These are phyloP conservation scores for Setaria viridis DNA, from an alignment of 202 grass and related monocot species.

Conservation along the genomic window DNA sequence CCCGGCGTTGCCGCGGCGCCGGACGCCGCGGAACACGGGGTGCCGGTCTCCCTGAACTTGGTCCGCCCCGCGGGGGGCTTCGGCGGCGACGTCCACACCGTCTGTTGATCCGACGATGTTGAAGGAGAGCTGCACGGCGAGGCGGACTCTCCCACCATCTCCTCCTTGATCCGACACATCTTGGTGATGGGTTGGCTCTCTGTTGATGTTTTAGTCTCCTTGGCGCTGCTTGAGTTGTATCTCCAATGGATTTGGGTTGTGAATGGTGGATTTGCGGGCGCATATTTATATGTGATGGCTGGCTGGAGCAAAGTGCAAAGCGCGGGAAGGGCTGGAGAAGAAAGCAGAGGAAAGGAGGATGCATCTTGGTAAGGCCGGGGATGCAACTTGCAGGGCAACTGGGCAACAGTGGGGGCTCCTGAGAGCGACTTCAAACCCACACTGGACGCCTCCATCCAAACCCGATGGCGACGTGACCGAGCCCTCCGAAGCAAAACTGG, in stretches of 20 bases:
- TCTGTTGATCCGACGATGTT: conserved; percentile 16
- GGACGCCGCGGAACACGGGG: conserved; percentile 82
- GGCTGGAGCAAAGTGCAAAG: background rate
- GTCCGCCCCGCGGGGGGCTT: conserved; percentile 60
- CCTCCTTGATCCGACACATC: conserved; percentile 54
- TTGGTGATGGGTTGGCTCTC: background rate
- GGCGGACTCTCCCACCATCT: conserved; percentile 39
- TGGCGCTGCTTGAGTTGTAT: background rate
- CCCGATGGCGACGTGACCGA: too few relatives aligned
- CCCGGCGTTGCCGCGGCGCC: conserved; percentile 59
- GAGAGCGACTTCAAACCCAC: too few relatives aligned
- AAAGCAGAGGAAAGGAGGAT: background rate
- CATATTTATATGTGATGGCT: conserved; percentile 46
- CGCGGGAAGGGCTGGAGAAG: background rate
- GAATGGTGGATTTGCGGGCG: background rate
- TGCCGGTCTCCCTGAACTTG: conserved; percentile 91
- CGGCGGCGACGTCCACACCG: conserved; percentile 41
- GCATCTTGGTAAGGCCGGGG: conserved; percentile 7
- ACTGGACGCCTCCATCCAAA: too few relatives aligned
- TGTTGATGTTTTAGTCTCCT: background rate
- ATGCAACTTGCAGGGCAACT: conserved; percentile 1
- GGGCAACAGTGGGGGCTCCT: background rate
- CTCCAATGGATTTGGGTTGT: conserved; percentile 14
- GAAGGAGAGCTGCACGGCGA: conserved; percentile 39
- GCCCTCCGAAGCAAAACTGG: too few relatives aligned